Evolutionary conservation across 371 early-diverging fungal species (phyloP).

Genomic region (Saksenaea vasiformis): DNA sequence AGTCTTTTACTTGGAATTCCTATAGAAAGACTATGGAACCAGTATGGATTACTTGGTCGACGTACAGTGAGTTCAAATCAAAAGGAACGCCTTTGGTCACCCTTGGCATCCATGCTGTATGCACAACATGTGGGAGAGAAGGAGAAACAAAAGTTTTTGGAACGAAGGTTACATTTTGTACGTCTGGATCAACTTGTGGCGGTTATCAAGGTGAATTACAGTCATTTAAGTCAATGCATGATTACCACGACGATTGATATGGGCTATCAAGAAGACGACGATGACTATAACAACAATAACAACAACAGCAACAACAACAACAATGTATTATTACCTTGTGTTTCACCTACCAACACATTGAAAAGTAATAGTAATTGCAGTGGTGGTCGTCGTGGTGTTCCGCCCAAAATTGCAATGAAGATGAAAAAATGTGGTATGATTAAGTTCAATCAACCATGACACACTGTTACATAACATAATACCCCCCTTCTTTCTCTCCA

Average conservation of each 20-base stretch:
- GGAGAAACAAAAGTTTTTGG: conserved; percentile 60
- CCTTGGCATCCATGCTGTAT: conserved; percentile 66
- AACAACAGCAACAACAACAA: too few species aligned
- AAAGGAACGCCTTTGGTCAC: conserved; percentile 75
- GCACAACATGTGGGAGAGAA: conserved; percentile 42
- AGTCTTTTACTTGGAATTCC: conserved; percentile 59
- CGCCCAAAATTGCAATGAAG: conserved; percentile 56
- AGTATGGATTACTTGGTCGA: conserved; percentile 63
- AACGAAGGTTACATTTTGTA: conserved; percentile 61
- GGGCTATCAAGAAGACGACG: conserved; percentile 42
- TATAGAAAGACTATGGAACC: conserved; percentile 44
- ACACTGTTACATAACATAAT: not conserved
- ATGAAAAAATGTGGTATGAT: conserved; percentile 36
- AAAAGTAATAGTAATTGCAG: conserved; percentile 18
- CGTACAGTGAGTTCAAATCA: conserved; percentile 53
- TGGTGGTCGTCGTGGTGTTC: conserved; percentile 38
- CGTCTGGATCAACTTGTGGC: conserved; percentile 64
- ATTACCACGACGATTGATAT: conserved; percentile 74
- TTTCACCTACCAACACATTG: not conserved
- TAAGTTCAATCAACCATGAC: not conserved
- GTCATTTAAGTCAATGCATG: conserved; percentile 63
- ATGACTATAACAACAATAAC: too few species aligned
- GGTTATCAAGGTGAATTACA: conserved; percentile 64
- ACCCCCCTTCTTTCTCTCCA: not conserved
- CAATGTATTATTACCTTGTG: too few species aligned